A percentile compares a stretch with the other conserved stretches of the same genome.
These are phyloP conservation scores for Stropharia rugosoannulata DNA, from an alignment of 768 basidiomycete genomes.

Conservation along the genomic window DNA sequence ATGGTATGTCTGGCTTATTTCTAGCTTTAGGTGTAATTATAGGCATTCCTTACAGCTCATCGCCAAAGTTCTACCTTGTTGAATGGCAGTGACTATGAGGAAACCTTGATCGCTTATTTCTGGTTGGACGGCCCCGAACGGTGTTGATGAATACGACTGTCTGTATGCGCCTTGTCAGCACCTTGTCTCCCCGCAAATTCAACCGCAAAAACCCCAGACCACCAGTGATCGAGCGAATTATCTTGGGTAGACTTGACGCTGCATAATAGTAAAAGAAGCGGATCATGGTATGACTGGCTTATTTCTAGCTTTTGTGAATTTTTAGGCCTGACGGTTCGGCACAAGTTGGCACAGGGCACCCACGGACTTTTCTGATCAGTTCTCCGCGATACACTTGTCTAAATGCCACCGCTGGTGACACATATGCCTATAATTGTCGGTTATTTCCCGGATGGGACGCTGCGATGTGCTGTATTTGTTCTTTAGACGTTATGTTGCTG, in stretches of 20 bases:
- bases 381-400: background rate
- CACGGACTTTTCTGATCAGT: too few species aligned
- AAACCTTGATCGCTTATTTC: conserved; percentile 13
- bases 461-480: background rate
- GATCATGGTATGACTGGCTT: background rate
- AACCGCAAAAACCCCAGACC: conserved; percentile 11
- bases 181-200: background rate
- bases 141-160: background rate
- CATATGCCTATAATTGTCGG: conserved; percentile 16
- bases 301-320: background rate
- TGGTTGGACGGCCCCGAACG: background rate
- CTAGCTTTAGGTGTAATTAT: too few species aligned
- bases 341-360: background rate
- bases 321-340: background rate
- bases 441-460: conserved; percentile 15
- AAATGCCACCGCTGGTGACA: background rate
- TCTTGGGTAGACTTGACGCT: background rate
- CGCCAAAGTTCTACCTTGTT: too few species aligned
- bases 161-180: too few species aligned
- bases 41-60: too few species aligned
- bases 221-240: background rate
- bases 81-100: background rate
- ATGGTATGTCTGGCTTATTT: too few species aligned
- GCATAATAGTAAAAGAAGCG: background rate
- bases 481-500: conserved; percentile 1